These are phyloP conservation scores for Pigoraptor vietnamica DNA, from an alignment of 78 protist genomes.

Conservation along the genomic window DNA sequence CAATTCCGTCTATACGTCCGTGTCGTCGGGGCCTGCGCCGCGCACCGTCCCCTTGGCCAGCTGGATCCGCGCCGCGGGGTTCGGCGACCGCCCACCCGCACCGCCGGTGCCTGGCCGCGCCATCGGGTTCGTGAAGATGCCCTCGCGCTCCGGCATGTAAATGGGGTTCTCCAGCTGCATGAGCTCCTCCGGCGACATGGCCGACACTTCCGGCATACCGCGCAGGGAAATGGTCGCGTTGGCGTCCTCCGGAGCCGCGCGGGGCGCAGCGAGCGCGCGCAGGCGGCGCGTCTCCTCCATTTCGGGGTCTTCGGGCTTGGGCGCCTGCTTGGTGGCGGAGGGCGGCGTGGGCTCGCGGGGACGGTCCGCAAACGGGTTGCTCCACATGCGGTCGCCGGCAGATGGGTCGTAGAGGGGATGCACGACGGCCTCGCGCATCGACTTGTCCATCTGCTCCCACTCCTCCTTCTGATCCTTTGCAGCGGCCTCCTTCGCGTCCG, in stretches of 20 bases:
- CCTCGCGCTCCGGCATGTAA: neutral
- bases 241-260: neutral
- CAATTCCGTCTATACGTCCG: no score
- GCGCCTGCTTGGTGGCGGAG: neutral
- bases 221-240: neutral
- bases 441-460: neutral
- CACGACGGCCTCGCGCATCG: neutral
- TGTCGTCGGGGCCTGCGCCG: neutral
- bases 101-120: neutral
- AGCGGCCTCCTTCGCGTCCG: neutral
- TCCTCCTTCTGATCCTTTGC: neutral
- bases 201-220: neutral
- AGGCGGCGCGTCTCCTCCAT: neutral
- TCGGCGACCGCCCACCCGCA: neutral
- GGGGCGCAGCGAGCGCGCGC: neutral
- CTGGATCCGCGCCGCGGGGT: neutral
- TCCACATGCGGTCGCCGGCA: neutral
- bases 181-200: neutral
- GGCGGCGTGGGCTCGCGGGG: neutral
- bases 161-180: neutral
- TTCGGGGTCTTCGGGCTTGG: neutral
- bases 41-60: neutral
- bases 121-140: neutral
- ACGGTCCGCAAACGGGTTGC: neutral
- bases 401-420: neutral